phyloP scores from a whole-genome alignment of 805 yeast genomes.

The Ogataea thermomethanolica region DNA sequence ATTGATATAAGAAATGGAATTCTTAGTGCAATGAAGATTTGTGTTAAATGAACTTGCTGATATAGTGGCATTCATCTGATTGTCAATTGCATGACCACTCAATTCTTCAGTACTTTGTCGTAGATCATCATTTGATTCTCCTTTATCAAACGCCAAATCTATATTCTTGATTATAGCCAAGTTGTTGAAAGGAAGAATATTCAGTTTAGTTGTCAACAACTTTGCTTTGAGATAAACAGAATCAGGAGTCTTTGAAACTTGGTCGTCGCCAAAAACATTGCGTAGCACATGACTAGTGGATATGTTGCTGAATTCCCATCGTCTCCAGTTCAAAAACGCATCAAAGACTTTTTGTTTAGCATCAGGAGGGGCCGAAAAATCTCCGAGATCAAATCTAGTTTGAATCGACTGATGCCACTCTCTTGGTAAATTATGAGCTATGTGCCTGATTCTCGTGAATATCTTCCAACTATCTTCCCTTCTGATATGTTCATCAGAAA shows the following conservation, averaged over 20 bases:
- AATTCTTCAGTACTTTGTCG: constrained; percentile 17
- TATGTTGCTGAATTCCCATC: constrained; percentile 79
- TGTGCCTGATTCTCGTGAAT: constrained; percentile 72
- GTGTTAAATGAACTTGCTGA: constrained; percentile 17
- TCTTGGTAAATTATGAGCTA: constrained; percentile 54
- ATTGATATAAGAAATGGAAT: constrained; percentile 1
- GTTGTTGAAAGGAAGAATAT: constrained; percentile 21
- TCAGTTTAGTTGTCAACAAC: constrained; percentile 17
- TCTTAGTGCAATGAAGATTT: constrained; percentile 12
- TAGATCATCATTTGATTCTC: constrained; percentile 11
- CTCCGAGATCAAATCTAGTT: constrained; percentile 26
- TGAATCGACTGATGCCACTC: constrained; percentile 43
- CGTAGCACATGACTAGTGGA: constrained; percentile 54
- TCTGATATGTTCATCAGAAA: constrained; percentile 70
- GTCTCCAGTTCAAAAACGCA: constrained; percentile 77
- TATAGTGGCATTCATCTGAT: constrained; percentile 21
- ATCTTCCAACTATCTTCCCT: constrained; percentile 86
- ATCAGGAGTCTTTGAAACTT: constrained; percentile 4
- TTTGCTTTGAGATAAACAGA: constrained; percentile 8
- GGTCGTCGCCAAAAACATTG: constrained; percentile 42
- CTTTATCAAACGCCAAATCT: constrained; percentile 13
- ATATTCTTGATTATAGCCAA: constrained; percentile 17
- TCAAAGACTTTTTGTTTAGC: constrained; percentile 55
- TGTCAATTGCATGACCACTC: constrained; percentile 14
- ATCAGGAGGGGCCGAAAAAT: constrained; percentile 45